A percentile compares a stretch with the other conserved stretches of the same genome.
phyloP scores from a whole-genome alignment of 495 filamentous ascomycete species.

The Polyplosphaeria fusca region DNA sequence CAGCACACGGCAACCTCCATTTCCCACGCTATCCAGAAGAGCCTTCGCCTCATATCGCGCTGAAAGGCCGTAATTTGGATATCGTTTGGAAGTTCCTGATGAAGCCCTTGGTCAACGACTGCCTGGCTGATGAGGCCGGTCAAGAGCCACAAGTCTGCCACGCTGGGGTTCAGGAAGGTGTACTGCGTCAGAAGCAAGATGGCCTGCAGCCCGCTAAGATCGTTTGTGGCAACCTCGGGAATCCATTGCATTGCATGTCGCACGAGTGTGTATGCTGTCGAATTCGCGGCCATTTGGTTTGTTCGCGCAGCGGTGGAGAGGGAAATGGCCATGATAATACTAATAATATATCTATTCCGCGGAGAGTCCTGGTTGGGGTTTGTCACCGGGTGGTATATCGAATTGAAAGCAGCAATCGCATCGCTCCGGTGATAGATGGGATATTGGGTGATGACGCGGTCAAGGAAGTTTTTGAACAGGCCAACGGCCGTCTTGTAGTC shows the following conservation, averaged over 20 bases:
- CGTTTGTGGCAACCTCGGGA: conserved; percentile 24
- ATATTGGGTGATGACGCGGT: conserved; percentile 26
- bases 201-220: conserved; percentile 18
- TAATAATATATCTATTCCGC: conserved; percentile 19
- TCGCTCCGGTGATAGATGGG: conserved; percentile 25
- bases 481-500: conserved; percentile 14
- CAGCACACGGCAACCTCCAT: conserved; percentile 25
- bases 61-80: neutral
- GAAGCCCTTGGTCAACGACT: conserved; percentile 23
- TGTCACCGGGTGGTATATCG: conserved; percentile 17
- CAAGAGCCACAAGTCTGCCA: conserved; percentile 26
- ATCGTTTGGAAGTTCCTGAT: conserved; percentile 25
- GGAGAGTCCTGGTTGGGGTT: conserved; percentile 13
- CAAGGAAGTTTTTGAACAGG: conserved; percentile 21
- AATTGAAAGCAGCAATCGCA: conserved; percentile 20
- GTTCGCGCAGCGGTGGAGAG: conserved; percentile 21
- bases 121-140: conserved; percentile 29
- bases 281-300: conserved; percentile 21
- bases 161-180: conserved; percentile 23
- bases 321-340: conserved; percentile 27
- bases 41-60: conserved; percentile 22
- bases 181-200: conserved; percentile 26
- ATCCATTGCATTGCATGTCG: conserved; percentile 23
- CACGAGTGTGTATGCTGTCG: conserved; percentile 15
- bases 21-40: conserved; percentile 28